Evolutionary conservation across 495 filamentous ascomycete genomes (phyloP).

Genomic region (Pseudomonodictys pantanalensis): DNA sequence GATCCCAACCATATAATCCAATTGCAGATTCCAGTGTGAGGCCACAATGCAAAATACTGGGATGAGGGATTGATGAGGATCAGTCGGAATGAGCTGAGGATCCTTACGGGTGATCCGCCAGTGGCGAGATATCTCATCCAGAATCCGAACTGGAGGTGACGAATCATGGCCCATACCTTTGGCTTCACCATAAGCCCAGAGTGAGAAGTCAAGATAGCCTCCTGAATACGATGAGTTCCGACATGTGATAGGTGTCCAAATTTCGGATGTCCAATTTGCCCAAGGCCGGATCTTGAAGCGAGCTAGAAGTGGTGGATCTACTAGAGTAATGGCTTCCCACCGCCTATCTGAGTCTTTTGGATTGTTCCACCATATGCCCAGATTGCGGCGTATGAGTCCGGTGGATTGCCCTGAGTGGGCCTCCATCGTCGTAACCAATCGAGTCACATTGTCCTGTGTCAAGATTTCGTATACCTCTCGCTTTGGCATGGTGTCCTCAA

Average conservation of each 20-base stretch:
- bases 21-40: background rate
- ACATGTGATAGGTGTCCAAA: background rate
- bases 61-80: background rate
- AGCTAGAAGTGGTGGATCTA: background rate
- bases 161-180: too few relatives aligned
- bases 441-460: background rate
- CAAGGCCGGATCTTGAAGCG: background rate
- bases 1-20: background rate
- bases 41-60: background rate
- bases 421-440: conserved; percentile 1
- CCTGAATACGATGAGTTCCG: background rate
- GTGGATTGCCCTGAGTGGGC: background rate
- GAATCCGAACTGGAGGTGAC: background rate
- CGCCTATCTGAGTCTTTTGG: background rate
- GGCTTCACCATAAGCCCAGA: too few relatives aligned
- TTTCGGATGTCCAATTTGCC: background rate
- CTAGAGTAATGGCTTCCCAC: background rate
- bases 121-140: background rate
- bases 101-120: background rate
- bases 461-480: background rate
- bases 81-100: background rate
- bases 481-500: background rate
- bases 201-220: conserved; percentile 2
- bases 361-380: background rate
- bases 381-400: background rate